Base-by-base conservation (phyloP, 2,329 filamentous ascomycete species). In the Colletotrichum sansevieriae region DNA sequence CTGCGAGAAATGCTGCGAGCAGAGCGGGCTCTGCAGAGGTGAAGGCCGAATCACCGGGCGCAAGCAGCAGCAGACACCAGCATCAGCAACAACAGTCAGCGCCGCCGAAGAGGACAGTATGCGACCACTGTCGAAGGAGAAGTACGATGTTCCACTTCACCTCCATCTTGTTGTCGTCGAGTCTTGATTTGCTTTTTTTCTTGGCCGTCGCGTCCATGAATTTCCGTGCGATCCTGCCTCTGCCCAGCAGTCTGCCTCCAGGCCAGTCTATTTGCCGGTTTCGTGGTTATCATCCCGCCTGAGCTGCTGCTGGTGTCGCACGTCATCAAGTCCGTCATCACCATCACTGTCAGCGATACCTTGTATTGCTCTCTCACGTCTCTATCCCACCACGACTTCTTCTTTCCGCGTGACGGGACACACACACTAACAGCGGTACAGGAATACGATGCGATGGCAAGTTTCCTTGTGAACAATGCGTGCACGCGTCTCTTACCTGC, bases 381-480 rank as follows among this genome's bases (percentile, higher is more conserved):
- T 54, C 18, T 44, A 37, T 43, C 47, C 47, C 59, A 22, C 35
- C 56, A 15, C 51, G 11, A 35, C 18, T 35, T 4, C 37, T 9
- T 5, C 10, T 22, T 39, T 15, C n/a, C 29, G 35, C 20, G n/a
- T 10, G 29, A 41, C 18, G 44, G 12, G n/a, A 35, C 49, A 25
- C 49, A 15, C 9, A 5, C 37, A 25, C 63, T 68, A 13, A 68
- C 56, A 18, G 4, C 11, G 3, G 3, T 9, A 9, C 55, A 83
- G 82, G 82, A 71, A 83, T 84, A 41, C 78, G 81, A 58, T 84
- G 82, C 72, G 82, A 83, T 73, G 82, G 82, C 59, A 73, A 78
- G 59, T 80, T 78, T 56, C 86, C 88, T 4, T 90, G 88, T 79
- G 87, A 88, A 76, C 89, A 89, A 74, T 90, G 88, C 76, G 78